Percentiles rank a stretch among this genome's conserved stretches.
phyloP scores from a whole-genome alignment of 2,329 filamentous ascomycete species.

The Whalleya microplaca region DNA sequence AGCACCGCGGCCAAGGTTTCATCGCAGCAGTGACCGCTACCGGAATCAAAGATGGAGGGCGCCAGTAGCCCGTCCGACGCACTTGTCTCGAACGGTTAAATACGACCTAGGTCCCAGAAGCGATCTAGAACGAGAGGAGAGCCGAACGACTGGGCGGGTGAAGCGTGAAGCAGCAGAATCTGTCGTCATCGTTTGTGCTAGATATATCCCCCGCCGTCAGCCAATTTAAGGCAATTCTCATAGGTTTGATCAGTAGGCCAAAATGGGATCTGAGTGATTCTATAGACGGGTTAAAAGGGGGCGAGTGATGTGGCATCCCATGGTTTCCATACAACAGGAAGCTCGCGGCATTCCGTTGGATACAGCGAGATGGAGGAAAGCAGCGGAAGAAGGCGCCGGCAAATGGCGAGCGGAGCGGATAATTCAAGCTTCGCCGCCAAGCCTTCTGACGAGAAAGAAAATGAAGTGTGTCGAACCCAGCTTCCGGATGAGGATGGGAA shows the following conservation, averaged over 20 bases:
- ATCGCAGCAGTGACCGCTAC: conserved; percentile 22
- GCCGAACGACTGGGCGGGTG: conserved; percentile 3
- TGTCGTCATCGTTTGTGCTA: conserved; percentile 13
- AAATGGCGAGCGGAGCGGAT: conserved; percentile 23
- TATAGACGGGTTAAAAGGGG: conserved; percentile 17
- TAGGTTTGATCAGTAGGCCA: conserved; percentile 7
- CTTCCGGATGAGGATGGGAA: neutral
- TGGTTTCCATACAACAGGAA: conserved; percentile 1
- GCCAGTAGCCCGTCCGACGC: conserved; percentile 1
- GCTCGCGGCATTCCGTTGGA: conserved; percentile 1
- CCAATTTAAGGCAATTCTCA: conserved; percentile 15
- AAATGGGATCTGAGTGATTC: conserved; percentile 14
- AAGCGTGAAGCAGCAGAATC: conserved; percentile 12
- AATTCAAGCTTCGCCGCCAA: conserved; percentile 33
- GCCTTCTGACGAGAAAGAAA: conserved; percentile 17
- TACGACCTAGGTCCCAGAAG: conserved; percentile 10
- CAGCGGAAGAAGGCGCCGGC: conserved; percentile 19
- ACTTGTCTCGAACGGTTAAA: conserved; percentile 27
- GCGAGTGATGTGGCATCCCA: conserved; percentile 4
- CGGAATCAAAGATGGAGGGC: conserved; percentile 20
- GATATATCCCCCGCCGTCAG: conserved; percentile 7
- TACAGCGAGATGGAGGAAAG: conserved; percentile 16
- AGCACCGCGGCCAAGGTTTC: conserved; percentile 22
- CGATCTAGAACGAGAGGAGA: conserved; percentile 7
- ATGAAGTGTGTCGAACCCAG: conserved; percentile 27